phyloP scores from a whole-genome alignment of 805 yeast genomes.

The Ogataea nitratoaversa region DNA sequence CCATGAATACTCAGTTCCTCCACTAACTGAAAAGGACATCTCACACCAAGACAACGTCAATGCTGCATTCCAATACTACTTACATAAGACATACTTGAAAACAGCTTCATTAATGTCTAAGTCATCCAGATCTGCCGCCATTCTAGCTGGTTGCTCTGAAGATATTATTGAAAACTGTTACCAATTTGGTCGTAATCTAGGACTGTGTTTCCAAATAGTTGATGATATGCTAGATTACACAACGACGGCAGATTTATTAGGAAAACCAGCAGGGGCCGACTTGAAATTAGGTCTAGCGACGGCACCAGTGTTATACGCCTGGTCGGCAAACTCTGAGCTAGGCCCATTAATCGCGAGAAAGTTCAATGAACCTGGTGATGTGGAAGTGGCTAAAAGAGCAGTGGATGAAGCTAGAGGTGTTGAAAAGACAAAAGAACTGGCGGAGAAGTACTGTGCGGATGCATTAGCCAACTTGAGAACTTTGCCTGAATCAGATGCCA shows the following conservation, averaged over 20 bases:
- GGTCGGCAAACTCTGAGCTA: slow-evolving; percentile 81
- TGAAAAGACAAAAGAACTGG: slow-evolving; percentile 68
- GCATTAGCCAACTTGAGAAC: slow-evolving; percentile 70
- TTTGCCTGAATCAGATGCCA: slow-evolving; percentile 84
- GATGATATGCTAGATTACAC: slow-evolving; percentile 97
- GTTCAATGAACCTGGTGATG: slow-evolving; percentile 77
- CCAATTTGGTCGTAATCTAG: slow-evolving; percentile 88
- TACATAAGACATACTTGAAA: slow-evolving; percentile 92
- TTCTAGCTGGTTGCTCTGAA: slow-evolving; percentile 78
- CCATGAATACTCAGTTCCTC: slow-evolving; percentile 51
- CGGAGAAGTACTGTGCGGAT: slow-evolving; percentile 68
- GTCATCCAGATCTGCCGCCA: slow-evolving; percentile 89
- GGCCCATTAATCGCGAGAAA: slow-evolving; percentile 83
- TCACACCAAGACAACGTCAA: slow-evolving; percentile 63
- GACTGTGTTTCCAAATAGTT: slow-evolving; percentile 92
- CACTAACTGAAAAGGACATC: slow-evolving; percentile 19
- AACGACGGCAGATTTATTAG: slow-evolving; percentile 75
- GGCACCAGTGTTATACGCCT: slow-evolving; percentile 92
- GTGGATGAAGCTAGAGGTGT: slow-evolving; percentile 74
- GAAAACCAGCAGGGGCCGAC: slow-evolving; percentile 96
- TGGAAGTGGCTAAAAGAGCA: slow-evolving; percentile 71
- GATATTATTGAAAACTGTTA: slow-evolving; percentile 79
- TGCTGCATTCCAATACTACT: slow-evolving; percentile 91
- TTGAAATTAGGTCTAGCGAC: slow-evolving; percentile 91
- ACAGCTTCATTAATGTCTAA: slow-evolving; percentile 94